A percentile compares a stretch with the other conserved stretches of the same genome.
These are phyloP conservation scores for Scedosporium dehoogii DNA, from an alignment of 2,329 filamentous ascomycete genomes.

Conservation along the genomic window DNA sequence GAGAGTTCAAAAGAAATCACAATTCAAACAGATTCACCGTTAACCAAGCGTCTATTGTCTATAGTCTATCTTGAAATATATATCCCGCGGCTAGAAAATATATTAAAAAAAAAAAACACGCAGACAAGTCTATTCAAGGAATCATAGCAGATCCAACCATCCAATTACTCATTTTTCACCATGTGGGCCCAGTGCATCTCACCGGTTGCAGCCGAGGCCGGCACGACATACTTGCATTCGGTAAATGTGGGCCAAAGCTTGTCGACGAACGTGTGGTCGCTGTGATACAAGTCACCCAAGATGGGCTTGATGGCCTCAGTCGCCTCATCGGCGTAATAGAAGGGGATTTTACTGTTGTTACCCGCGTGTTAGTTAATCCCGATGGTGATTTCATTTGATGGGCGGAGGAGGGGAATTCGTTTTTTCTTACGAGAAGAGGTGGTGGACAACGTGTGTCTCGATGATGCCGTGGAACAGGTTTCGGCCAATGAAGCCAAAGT, in stretches of 20 bases:
- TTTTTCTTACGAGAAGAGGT: constrained; percentile 38
- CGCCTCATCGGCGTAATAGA: constrained; percentile 93
- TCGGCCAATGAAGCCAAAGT: constrained; percentile 54
- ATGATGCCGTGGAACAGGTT: constrained; percentile 59
- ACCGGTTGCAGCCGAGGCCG: not conserved
- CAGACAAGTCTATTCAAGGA: no score
- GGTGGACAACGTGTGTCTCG: constrained; percentile 54
- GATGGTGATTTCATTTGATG: not conserved
- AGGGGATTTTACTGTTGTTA: constrained; percentile 72
- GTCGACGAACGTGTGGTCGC: constrained; percentile 32
- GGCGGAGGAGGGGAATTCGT: not conserved
- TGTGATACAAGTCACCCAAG: constrained; percentile 44
- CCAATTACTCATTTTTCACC: not conserved
- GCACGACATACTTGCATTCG: constrained; percentile 36
- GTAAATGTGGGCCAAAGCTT: constrained; percentile 36
- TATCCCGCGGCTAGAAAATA: no score
- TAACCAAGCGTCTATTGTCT: no score
- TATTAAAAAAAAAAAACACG: no score
- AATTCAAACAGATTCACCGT: no score
- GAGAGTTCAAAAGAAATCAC: no score
- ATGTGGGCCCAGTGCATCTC: constrained; percentile 7
- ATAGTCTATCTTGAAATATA: no score
- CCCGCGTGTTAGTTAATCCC: not conserved
- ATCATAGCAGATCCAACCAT: no score
- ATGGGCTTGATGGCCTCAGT: constrained; percentile 63